These are phyloP conservation scores for Metschnikowia lunata DNA, from an alignment of 805 yeast genomes.

Conservation along the genomic window DNA sequence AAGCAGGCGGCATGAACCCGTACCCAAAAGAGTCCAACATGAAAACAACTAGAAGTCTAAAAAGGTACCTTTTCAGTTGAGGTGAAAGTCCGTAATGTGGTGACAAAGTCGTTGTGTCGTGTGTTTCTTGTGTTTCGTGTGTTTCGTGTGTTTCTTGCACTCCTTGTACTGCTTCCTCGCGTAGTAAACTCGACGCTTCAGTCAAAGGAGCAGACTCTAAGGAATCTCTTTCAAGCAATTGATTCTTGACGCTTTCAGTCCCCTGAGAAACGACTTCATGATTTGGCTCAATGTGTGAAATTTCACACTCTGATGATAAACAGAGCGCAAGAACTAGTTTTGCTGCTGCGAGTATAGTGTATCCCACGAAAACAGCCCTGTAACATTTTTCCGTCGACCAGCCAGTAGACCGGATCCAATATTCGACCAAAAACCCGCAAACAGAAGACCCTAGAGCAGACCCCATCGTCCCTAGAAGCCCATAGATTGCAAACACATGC, in stretches of 20 bases:
- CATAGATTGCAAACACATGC: conserved; percentile 71
- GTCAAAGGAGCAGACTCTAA: not conserved
- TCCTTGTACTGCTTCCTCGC: conserved; percentile 2
- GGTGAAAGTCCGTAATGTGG: conserved; percentile 33
- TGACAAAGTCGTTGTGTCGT: conserved; percentile 9
- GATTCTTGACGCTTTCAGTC: not conserved
- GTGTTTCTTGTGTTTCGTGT: not conserved
- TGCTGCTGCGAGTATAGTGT: conserved; percentile 49
- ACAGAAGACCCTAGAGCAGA: conserved; percentile 66
- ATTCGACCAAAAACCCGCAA: conserved; percentile 58
- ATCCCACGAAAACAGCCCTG: conserved; percentile 51
- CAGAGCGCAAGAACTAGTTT: conserved; percentile 50
- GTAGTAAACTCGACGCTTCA: conserved; percentile 7
- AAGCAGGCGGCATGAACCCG: conserved; percentile 84
- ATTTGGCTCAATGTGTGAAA: conserved; percentile 9
- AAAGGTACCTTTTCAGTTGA: conserved; percentile 40
- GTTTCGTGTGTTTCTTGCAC: not conserved
- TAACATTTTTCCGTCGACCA: conserved; percentile 44
- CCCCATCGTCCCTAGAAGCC: conserved; percentile 65
- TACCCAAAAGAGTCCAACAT: conserved; percentile 84
- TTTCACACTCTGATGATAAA: conserved; percentile 53
- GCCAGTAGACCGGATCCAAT: conserved; percentile 27
- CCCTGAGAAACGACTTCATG: not conserved
- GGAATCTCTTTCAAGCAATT: not conserved
- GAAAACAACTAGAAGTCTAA: conserved; percentile 54